Evolutionary conservation across 1,284 basidiomycete species (phyloP), one percentile per base, ranked within the genome.

Genomic region (Malassezia sp.): DNA sequence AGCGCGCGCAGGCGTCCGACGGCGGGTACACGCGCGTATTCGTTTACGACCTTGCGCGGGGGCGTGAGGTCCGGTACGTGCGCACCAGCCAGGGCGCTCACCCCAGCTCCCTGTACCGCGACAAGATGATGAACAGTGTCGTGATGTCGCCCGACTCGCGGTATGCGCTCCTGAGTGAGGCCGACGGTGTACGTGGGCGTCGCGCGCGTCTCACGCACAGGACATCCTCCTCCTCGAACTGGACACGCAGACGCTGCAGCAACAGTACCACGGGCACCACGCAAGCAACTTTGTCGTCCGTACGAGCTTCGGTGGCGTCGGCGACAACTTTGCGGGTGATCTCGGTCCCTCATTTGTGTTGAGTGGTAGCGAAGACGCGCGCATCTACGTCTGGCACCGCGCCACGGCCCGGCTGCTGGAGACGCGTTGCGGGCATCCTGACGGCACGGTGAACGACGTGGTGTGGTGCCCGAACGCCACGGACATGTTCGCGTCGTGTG

Each of bases 331-430:
- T 67, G 29, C 31, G 12, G 37, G 32, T 8, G 30, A 27, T 21
- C 22, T 47, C 15, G 29, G 45, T 4, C 12, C 45, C 7, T 23
- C 39, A 5, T 47, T 40, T 29, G 78, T 97, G 38, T 77, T 89
- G 45, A 90, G 85, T 61, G 93, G 93, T 22, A 90, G 86, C 69
- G 90, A 96, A 79, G 63, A 68, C 43, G 42, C 53, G 35, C 66
- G 88, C 85, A 93, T 73, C 38, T 95, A 95, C 72, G 79, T 96
- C 18, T 99, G 91, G 89, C 86, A 96, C 71, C 81, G 84, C 41
- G 83, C 86, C 59, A 83, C 82, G 3, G 84, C 84, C 0, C 75
- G 78, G 0, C 76, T 89, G 33, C 76, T 97, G 21, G 86, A 95
- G 71, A 77, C 81, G 20, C 77, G 96, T 1, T 71, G 77, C 1